Percentiles rank a stretch among this genome's conserved stretches.
Conservation (phyloP, 495 filamentous ascomycete genomes). For the Penicillium manginii region DNA sequence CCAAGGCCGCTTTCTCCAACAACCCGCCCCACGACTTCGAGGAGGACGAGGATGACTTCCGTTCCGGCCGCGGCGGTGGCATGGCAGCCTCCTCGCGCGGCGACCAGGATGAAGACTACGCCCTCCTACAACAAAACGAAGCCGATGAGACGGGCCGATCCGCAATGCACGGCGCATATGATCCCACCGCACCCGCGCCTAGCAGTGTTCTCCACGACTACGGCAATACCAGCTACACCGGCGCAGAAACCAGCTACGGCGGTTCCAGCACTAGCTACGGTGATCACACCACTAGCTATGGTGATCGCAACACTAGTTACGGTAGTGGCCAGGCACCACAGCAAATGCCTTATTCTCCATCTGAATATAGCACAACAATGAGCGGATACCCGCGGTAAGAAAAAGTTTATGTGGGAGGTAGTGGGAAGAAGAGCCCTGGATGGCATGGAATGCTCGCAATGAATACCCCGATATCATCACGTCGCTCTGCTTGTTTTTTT, state of each 20-base stretch:
- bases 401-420: not conserved
- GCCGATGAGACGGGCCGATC: slow-evolving; percentile 45
- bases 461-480: slow-evolving; percentile 29
- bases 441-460: slow-evolving; percentile 16
- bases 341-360: slow-evolving; percentile 33
- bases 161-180: slow-evolving; percentile 43
- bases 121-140: slow-evolving; percentile 50
- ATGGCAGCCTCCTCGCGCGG: slow-evolving; percentile 37
- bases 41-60: slow-evolving; percentile 54
- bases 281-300: slow-evolving; percentile 50
- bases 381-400: slow-evolving; percentile 33
- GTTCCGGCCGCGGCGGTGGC: slow-evolving; percentile 42
- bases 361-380: slow-evolving; percentile 28
- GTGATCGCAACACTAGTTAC: slow-evolving; percentile 23
- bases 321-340: slow-evolving; percentile 40
- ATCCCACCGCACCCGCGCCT: slow-evolving; percentile 39
- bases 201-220: slow-evolving; percentile 45
- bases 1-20: slow-evolving; percentile 54
- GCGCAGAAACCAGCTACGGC: slow-evolving; percentile 8
- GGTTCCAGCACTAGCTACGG: slow-evolving; percentile 44
- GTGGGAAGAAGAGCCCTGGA: slow-evolving; percentile 10
- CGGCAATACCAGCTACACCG: slow-evolving; percentile 50
- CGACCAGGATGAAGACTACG: slow-evolving; percentile 52
- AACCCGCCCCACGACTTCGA: slow-evolving; percentile 54
- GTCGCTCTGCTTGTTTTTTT: slow-evolving; percentile 21